phyloP scores from a whole-genome alignment of 305 asterid genomes.

The Fraxinus latifolia region DNA sequence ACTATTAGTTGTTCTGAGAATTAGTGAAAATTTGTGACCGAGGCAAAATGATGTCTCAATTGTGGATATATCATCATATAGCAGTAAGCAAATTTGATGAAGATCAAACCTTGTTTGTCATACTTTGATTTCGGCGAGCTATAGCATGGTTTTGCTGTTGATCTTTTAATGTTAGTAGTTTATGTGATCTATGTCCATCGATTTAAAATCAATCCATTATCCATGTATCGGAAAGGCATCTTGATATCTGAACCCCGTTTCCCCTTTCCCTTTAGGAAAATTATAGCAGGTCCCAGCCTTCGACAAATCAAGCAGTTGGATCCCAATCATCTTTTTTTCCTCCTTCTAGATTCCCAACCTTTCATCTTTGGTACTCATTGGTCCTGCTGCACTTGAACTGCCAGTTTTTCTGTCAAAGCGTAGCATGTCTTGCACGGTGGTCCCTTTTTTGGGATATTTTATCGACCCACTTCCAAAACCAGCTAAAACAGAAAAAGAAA shows the following conservation, averaged over 20 bases:
- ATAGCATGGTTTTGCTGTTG: background rate
- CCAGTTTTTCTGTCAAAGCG: background rate
- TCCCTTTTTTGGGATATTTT: background rate
- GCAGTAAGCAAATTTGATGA: background rate
- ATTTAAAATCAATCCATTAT: background rate
- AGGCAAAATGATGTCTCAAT: background rate
- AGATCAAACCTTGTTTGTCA: background rate
- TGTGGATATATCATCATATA: background rate
- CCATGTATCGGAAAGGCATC: background rate
- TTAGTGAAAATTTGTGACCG: background rate
- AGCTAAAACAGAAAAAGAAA: background rate
- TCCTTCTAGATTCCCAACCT: background rate
- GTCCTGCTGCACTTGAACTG: background rate
- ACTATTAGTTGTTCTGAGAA: background rate
- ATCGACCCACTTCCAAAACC: background rate
- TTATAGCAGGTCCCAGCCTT: background rate
- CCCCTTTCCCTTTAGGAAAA: background rate
- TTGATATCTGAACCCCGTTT: background rate
- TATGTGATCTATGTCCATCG: background rate
- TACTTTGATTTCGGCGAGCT: background rate
- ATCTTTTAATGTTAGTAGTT: background rate
- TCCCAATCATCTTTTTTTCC: background rate
- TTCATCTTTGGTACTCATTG: background rate
- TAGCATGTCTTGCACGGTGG: background rate
- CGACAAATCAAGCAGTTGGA: background rate